Base-by-base conservation (phyloP, 108 stramenopile genomes). In the Nitzschia palea region DNA sequence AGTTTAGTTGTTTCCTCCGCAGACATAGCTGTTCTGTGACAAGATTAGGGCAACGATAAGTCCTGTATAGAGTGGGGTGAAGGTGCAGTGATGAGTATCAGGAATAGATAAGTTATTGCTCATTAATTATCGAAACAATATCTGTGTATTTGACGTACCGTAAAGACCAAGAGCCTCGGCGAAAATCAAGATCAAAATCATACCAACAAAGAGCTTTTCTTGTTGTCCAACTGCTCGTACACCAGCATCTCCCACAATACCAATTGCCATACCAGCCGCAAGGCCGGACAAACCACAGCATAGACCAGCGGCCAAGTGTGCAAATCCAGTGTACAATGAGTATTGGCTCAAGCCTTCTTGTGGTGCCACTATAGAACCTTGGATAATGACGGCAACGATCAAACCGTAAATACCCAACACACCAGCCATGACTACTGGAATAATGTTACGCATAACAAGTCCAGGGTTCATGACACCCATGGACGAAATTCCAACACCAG, bases 401-500 rank as follows among this genome's bases (percentile, higher is more conserved):
- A 99, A 87, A 56, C 99, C 99, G 84, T 99, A 99, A 73, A 99
- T 99, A 67, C 99, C 97, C 62, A 99, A 85, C 44, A 99, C 97
- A 84, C 99, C 99, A 67, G 99, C 99, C 97, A 99, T 97, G 77
- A 99, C 96, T 32, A 99, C 96, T 60, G 99, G 99, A 81, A 99
- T 97, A 68, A 99, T 96, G 89, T 99, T 99, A 50, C 93, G 76
- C 97, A 99, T 99, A 6, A 99, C 97, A 15, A 94, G 76, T 25
- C 91, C 94, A 33, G 99, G 97, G 86, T 98, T 95, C 93, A 96
- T 97, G 1, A 99, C 96, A 68, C 99, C 99, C 97, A 98, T 99
- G 53, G 95, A 95, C 3, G 95, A 93, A 68, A 99, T 94, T 56
- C 97, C 97, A 55, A 99, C 97, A 48, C 99, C 99, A 33, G 96